phyloP scores from a whole-genome alignment of 257 asterid species.

The Solanum rostratum region DNA sequence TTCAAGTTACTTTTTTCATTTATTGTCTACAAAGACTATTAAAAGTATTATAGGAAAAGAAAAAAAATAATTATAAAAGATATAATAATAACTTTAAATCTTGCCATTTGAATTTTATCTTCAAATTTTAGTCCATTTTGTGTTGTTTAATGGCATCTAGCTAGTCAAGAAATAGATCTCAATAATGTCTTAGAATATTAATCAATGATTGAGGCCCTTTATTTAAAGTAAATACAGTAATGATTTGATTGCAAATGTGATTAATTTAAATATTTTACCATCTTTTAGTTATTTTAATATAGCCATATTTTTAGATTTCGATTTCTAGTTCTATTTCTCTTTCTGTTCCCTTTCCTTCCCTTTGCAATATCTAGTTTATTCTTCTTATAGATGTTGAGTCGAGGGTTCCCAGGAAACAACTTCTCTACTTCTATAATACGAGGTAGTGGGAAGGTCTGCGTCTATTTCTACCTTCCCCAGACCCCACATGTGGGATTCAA shows the following conservation, averaged over 20 bases:
- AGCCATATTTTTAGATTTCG: neutral
- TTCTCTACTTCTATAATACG: no score
- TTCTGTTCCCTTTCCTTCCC: no score
- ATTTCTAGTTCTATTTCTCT: no score
- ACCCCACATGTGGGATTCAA: no score
- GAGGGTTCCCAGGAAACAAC: no score
- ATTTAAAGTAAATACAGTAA: neutral
- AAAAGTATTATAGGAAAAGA: no score
- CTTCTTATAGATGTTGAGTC: no score
- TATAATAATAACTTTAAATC: neutral
- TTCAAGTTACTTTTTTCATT: neutral
- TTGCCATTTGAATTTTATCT: neutral
- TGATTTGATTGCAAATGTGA: neutral
- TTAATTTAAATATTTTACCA: neutral
- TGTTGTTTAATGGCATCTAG: slow-evolving; percentile 12
- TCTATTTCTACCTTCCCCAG: no score
- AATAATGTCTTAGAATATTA: slow-evolving; percentile 8
- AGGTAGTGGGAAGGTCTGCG: no score
- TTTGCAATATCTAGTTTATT: no score
- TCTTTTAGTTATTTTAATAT: neutral
- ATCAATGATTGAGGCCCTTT: slow-evolving; percentile 20
- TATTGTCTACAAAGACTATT: neutral
- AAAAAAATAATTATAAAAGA: no score
- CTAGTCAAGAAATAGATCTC: slow-evolving; percentile 38
- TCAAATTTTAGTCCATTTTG: neutral